Percentiles rank a stretch among this genome's conserved stretches.
Evolutionary conservation across 2,329 filamentous ascomycete species (phyloP).

Genomic region (Ophiostoma perfectum): DNA sequence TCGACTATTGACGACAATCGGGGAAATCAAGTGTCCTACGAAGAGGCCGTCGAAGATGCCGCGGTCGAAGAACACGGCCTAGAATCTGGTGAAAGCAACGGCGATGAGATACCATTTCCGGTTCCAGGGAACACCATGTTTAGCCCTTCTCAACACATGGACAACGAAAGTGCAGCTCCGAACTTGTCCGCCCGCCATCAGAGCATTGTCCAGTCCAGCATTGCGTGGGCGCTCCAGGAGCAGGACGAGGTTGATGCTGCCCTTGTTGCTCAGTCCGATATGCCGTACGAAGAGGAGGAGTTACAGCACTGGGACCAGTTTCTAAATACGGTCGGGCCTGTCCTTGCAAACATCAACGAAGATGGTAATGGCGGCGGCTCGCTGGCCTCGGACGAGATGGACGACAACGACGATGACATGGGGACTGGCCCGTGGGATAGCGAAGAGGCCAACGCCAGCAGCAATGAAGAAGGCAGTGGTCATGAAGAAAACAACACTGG

Average conservation of each 20-base stretch:
- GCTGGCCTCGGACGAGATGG: background rate
- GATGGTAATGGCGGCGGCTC: background rate
- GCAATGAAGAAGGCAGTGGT: background rate
- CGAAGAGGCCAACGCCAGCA: background rate
- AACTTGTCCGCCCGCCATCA: constrained; percentile 20
- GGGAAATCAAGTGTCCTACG: constrained; percentile 10
- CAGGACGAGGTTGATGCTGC: constrained; percentile 25
- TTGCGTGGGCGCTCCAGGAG: constrained; percentile 24
- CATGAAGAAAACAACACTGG: background rate
- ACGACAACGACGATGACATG: background rate
- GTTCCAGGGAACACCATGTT: background rate
- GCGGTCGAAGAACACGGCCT: constrained; percentile 3
- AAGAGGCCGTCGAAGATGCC: constrained; percentile 34
- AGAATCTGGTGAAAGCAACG: background rate
- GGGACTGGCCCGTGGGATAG: background rate
- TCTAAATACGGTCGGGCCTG: background rate
- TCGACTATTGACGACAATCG: constrained; percentile 32
- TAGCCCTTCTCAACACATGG: no score
- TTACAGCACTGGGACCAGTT: constrained; percentile 24
- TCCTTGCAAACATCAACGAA: no score
- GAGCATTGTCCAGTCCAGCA: constrained; percentile 23
- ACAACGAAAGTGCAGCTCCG: background rate
- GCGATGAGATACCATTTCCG: background rate
- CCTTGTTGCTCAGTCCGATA: constrained; percentile 23
- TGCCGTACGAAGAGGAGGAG: constrained; percentile 20